Percentiles rank a stretch among this genome's conserved stretches.
Evolutionary conservation across 495 filamentous ascomycete species (phyloP).

Genomic region (Lasiosphaeria hispida): DNA sequence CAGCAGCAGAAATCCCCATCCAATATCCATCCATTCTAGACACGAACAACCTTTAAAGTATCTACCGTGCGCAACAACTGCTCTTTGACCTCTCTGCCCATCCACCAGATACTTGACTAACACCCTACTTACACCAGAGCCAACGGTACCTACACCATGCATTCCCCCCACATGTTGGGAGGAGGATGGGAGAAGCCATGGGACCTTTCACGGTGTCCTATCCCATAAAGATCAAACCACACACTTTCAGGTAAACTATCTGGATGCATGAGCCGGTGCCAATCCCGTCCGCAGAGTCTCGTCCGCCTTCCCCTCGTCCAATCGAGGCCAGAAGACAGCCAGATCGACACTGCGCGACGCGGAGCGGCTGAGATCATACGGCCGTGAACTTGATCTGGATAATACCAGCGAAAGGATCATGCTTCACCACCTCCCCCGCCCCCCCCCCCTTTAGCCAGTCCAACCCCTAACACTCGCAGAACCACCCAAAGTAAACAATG

Average conservation of each 20-base stretch:
- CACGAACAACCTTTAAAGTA: too few species aligned
- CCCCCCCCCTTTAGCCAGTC: conserved; percentile 24
- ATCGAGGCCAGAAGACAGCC: neutral
- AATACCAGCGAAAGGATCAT: conserved; percentile 99
- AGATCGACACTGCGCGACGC: neutral
- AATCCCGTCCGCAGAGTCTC: conserved; percentile 12
- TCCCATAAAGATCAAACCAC: conserved; percentile 27
- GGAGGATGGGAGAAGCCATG: conserved; percentile 21
- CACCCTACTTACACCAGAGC: too few species aligned
- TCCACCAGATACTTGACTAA: too few species aligned
- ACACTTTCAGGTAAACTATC: conserved; percentile 39
- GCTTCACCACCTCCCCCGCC: conserved; percentile 53
- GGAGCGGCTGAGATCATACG: conserved; percentile 90
- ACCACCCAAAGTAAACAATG: conserved; percentile 53
- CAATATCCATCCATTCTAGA: too few species aligned
- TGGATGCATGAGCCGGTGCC: conserved; percentile 45
- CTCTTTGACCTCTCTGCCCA: too few species aligned
- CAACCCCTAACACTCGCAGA: conserved; percentile 39
- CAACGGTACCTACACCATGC: too few species aligned
- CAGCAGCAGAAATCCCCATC: too few species aligned
- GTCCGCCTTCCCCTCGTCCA: neutral
- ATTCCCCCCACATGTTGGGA: too few species aligned
- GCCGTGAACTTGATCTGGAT: conserved; percentile 96
- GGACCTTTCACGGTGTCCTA: conserved; percentile 22
- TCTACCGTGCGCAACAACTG: too few species aligned